Conservation (phyloP, 2,329 filamentous ascomycete species). For the Neonectria sp. region DNA sequence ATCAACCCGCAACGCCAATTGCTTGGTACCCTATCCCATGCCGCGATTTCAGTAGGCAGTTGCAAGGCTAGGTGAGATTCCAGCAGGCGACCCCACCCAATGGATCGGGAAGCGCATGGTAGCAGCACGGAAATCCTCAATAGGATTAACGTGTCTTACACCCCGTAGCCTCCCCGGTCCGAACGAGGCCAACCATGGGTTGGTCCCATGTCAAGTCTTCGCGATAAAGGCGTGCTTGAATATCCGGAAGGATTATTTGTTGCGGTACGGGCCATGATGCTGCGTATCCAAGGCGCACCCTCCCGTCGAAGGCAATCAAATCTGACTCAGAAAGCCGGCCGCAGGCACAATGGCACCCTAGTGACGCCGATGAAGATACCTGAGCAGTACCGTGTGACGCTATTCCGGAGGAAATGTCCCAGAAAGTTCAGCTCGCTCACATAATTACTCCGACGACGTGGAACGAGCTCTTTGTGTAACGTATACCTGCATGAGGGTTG, state of each 20-base stretch:
- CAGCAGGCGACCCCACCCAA: slow-evolving; percentile 22
- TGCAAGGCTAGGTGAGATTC: slow-evolving; percentile 26
- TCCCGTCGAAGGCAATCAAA: slow-evolving; percentile 7
- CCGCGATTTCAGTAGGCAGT: slow-evolving; percentile 9
- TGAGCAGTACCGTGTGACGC: slow-evolving; percentile 8
- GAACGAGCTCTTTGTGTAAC: slow-evolving; percentile 28
- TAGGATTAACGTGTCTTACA: slow-evolving; percentile 28
- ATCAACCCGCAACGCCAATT: slow-evolving; percentile 11
- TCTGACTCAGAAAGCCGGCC: slow-evolving; percentile 32
- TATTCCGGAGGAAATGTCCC: slow-evolving; percentile 16
- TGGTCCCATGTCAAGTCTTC: slow-evolving; percentile 10
- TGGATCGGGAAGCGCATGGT: slow-evolving; percentile 25
- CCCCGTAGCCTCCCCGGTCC: slow-evolving; percentile 17
- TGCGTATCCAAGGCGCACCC: slow-evolving; percentile 12
- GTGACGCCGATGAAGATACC: slow-evolving; percentile 21
- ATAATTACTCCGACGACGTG: slow-evolving; percentile 25
- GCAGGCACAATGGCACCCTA: slow-evolving; percentile 2
- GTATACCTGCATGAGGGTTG: slow-evolving; percentile 21
- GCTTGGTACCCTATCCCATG: slow-evolving; percentile 19
- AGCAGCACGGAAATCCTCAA: slow-evolving; percentile 14
- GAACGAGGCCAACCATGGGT: slow-evolving; percentile 21
- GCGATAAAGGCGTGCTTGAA: slow-evolving; percentile 22
- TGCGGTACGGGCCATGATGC: slow-evolving; percentile 26
- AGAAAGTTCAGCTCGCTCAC: slow-evolving; percentile 23
- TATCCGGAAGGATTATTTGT: slow-evolving; percentile 13